Evolutionary conservation across 2,329 filamentous ascomycete species (phyloP).

Genomic region (Tolypocladium inflatum): DNA sequence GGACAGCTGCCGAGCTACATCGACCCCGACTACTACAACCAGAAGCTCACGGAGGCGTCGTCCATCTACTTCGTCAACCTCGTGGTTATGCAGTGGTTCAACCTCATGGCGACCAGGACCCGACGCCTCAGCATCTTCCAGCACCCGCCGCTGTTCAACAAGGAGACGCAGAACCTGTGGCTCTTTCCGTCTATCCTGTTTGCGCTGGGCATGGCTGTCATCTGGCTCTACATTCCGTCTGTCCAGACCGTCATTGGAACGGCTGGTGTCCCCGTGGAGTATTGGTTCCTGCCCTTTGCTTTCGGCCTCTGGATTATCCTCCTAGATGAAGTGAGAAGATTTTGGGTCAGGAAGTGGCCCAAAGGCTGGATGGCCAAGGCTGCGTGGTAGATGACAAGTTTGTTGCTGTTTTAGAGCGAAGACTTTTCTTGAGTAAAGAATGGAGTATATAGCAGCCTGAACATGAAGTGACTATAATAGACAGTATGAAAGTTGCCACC

Average conservation of each 20-base stretch:
- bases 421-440: not conserved
- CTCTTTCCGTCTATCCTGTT: constrained; percentile 64
- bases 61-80: constrained; percentile 74
- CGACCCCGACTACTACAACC: constrained; percentile 42
- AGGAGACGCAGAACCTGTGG: constrained; percentile 54
- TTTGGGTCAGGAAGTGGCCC: constrained; percentile 48
- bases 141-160: constrained; percentile 59
- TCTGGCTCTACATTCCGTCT: constrained; percentile 59
- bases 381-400: constrained; percentile 36
- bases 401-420: not conserved
- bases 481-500: not conserved
- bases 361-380: constrained; percentile 45
- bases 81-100: constrained; percentile 77
- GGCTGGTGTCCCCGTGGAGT: constrained; percentile 54
- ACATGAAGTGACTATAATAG: constrained; percentile 7
- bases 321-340: constrained; percentile 60
- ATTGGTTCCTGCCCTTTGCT: constrained; percentile 68
- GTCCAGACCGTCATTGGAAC: constrained; percentile 55
- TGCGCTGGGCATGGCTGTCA: constrained; percentile 57
- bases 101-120: constrained; percentile 60
- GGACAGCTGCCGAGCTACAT: constrained; percentile 39
- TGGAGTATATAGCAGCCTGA: not conserved
- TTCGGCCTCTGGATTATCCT: constrained; percentile 53
- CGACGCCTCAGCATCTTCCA: constrained; percentile 59
- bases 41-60: constrained; percentile 52